phyloP scores from a whole-genome alignment of 2,329 filamentous ascomycete genomes.

The Neopestalotiopsis clavispora region DNA sequence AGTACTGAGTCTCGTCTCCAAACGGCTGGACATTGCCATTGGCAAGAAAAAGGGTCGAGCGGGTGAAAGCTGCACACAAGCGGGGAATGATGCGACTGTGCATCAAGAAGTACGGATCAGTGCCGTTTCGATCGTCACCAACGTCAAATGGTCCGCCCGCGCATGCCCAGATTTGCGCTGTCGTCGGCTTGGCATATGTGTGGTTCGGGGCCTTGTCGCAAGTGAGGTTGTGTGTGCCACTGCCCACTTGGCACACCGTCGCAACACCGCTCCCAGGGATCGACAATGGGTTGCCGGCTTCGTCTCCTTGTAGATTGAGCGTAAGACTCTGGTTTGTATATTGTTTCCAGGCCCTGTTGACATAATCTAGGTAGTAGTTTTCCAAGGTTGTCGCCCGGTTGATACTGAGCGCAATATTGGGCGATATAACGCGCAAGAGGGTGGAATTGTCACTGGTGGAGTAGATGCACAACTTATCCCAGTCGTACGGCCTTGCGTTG shows the following conservation, averaged over 20 bases:
- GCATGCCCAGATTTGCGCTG: constrained; percentile 53
- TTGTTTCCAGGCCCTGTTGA: constrained; percentile 45
- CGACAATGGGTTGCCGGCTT: constrained; percentile 27
- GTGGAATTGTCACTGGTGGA: constrained; percentile 28
- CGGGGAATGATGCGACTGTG: constrained; percentile 46
- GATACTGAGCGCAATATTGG: constrained; percentile 41
- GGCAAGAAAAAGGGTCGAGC: constrained; percentile 47
- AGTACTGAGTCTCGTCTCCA: constrained; percentile 42
- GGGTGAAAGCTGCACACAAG: constrained; percentile 51
- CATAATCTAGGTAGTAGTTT: constrained; percentile 48
- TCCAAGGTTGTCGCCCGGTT: constrained; percentile 34
- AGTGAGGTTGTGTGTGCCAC: constrained; percentile 14
- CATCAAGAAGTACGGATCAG: constrained; percentile 24
- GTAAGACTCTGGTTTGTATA: constrained; percentile 40
- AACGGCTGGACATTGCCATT: constrained; percentile 50
- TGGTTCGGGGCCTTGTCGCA: constrained; percentile 45
- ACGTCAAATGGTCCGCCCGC: constrained; percentile 48
- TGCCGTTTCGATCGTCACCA: constrained; percentile 31
- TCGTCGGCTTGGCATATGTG: constrained; percentile 44
- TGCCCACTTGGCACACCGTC: constrained; percentile 41
- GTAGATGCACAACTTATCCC: constrained; percentile 43
- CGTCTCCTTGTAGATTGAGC: constrained; percentile 45
- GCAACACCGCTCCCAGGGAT: constrained; percentile 21
- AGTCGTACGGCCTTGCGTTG: constrained; percentile 23
- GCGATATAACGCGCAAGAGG: constrained; percentile 47